These are phyloP conservation scores for Rhipidocladum racemiflorum DNA, from an alignment of 176 grass and related monocot genomes.

Conservation along the genomic window DNA sequence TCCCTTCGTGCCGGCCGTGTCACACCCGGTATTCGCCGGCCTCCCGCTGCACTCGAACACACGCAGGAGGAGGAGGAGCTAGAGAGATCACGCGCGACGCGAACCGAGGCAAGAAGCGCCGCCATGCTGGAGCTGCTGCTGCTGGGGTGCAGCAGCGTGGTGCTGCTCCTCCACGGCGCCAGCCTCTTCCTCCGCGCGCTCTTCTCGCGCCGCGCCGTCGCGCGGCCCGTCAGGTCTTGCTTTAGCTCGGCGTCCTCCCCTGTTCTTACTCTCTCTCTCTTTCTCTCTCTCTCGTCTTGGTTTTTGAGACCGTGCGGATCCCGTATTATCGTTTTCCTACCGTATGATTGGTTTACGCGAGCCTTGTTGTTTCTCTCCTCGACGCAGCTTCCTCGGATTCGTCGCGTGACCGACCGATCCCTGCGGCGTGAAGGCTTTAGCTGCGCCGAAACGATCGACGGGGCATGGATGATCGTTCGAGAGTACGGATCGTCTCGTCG, in stretches of 20 bases:
- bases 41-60: neutral
- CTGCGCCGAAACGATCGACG: neutral
- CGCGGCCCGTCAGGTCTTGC: constrained; percentile 36
- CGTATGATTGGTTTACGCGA: neutral
- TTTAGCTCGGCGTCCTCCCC: too few relatives aligned
- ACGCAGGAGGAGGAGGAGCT: too few relatives aligned
- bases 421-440: neutral
- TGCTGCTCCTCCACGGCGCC: constrained; percentile 56
- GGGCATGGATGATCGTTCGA: neutral
- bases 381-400: constrained; percentile 42
- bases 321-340: neutral
- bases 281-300: neutral
- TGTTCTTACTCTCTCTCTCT: neutral
- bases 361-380: neutral
- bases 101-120: neutral
- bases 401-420: constrained; percentile 13
- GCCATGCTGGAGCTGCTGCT: constrained; percentile 45
- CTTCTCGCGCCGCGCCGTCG: constrained; percentile 36
- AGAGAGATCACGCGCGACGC: neutral
- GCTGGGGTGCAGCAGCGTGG: constrained; percentile 45
- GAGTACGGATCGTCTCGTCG: neutral
- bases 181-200: constrained; percentile 51
- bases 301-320: neutral
- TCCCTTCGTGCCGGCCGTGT: neutral
- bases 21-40: neutral